Percentiles rank a stretch among this genome's conserved stretches.
Conservation (phyloP, 2,329 filamentous ascomycete species). For the Cladophialophora bantiana region DNA sequence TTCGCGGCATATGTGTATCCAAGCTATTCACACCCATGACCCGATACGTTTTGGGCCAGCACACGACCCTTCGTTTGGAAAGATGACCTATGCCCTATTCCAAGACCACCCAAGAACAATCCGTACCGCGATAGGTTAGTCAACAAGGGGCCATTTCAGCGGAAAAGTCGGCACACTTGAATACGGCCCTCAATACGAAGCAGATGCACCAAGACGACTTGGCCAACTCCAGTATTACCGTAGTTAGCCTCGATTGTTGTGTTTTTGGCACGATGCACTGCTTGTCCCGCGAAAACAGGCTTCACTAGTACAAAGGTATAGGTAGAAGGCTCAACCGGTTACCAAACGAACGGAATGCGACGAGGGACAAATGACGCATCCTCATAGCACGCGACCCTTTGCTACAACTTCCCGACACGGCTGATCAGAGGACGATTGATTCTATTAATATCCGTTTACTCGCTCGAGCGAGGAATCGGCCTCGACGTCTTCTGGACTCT, state of each 20-base stretch:
- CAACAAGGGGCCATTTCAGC: neutral
- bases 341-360: neutral
- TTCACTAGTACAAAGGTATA: neutral
- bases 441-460: conserved; percentile 5
- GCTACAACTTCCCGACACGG: neutral
- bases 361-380: neutral
- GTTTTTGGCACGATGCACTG: no score
- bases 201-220: neutral
- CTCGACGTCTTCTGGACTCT: neutral
- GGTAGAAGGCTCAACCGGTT: neutral
- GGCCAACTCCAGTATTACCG: no score
- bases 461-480: neutral
- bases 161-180: neutral
- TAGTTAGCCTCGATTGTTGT: no score
- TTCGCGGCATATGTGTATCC: no score
- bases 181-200: conserved; percentile 1
- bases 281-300: neutral
- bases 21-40: no score
- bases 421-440: neutral
- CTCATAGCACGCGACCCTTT: no score
- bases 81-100: no score
- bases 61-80: no score
- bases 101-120: no score
- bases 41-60: no score
- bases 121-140: no score